These are phyloP conservation scores for Pleurotus eryngii DNA, from an alignment of 768 basidiomycete genomes.

Conservation along the genomic window DNA sequence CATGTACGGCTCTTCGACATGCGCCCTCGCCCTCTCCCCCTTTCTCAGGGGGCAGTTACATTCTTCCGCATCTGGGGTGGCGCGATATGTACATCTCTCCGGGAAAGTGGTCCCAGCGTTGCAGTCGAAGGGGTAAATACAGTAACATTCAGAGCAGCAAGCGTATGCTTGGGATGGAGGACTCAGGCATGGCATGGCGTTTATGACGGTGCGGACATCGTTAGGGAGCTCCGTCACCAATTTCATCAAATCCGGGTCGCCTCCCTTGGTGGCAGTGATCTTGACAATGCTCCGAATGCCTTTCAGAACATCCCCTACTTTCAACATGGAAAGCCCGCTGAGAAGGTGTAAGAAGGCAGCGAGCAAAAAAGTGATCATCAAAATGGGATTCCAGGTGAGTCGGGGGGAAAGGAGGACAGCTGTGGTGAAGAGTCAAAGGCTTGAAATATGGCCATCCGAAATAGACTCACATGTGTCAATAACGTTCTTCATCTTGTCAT, in stretches of 20 bases:
- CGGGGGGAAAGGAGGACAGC: not conserved
- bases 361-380: not conserved
- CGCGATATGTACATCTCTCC: not conserved
- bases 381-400: not conserved
- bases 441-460: not conserved
- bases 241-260: not conserved
- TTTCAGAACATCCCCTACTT: not conserved
- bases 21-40: not conserved
- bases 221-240: not conserved
- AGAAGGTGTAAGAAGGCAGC: not conserved
- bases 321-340: not conserved
- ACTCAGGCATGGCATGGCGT: not conserved
- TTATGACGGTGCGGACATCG: not conserved
- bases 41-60: constrained; percentile 22
- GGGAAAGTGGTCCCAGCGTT: not conserved
- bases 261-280: not conserved
- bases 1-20: too few relatives aligned
- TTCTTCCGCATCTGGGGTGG: constrained; percentile 10
- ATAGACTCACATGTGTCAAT: not conserved
- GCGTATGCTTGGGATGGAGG: constrained; percentile 1
- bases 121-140: not conserved
- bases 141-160: constrained; percentile 5
- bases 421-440: not conserved
- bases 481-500: not conserved
- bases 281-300: not conserved